Percentiles rank a stretch among this genome's conserved stretches.
Conservation (phyloP, 768 basidiomycete genomes). For the Tricholoma hemisulphureum region DNA sequence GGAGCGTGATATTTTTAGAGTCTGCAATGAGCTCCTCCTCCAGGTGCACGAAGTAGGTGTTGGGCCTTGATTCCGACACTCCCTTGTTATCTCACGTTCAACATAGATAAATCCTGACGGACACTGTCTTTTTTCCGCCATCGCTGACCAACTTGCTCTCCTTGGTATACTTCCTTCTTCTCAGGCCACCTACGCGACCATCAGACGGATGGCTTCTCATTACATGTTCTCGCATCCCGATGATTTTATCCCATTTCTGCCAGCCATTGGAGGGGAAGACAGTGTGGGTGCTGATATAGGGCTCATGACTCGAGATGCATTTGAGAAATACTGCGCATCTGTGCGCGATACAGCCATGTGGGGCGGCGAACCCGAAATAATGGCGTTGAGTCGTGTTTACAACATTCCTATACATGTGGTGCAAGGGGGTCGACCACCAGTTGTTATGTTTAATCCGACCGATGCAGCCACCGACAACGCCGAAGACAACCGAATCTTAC, state of each 20-base stretch:
- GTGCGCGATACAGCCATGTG: slow-evolving; percentile 86
- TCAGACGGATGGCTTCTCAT: slow-evolving; percentile 69
- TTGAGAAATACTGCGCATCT: slow-evolving; percentile 69
- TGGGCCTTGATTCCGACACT: background rate
- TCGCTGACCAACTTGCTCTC: slow-evolving; percentile 87
- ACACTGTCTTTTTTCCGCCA: slow-evolving; percentile 91
- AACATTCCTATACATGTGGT: slow-evolving; percentile 88
- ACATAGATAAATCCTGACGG: slow-evolving; percentile 88
- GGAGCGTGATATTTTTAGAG: slow-evolving; percentile 57
- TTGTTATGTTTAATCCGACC: slow-evolving; percentile 78
- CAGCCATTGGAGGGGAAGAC: slow-evolving; percentile 70
- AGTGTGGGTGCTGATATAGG: slow-evolving; percentile 61
- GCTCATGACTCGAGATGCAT: slow-evolving; percentile 66
- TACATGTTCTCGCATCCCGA: slow-evolving; percentile 83
- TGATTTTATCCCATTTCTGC: slow-evolving; percentile 92
- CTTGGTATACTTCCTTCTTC: slow-evolving; percentile 60
- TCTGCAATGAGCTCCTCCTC: slow-evolving; percentile 65
- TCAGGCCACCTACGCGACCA: slow-evolving; percentile 57
- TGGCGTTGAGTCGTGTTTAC: slow-evolving; percentile 80
- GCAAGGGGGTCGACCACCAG: slow-evolving; percentile 74
- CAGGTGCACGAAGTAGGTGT: slow-evolving; percentile 60
- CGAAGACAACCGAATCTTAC: slow-evolving; percentile 42
- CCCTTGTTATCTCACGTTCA: background rate
- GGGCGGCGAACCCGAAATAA: slow-evolving; percentile 98
- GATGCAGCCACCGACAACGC: slow-evolving; percentile 28